Evolutionary conservation across 1,139 yeast genomes (phyloP).

Genomic region (Kodamaea anthophila): DNA sequence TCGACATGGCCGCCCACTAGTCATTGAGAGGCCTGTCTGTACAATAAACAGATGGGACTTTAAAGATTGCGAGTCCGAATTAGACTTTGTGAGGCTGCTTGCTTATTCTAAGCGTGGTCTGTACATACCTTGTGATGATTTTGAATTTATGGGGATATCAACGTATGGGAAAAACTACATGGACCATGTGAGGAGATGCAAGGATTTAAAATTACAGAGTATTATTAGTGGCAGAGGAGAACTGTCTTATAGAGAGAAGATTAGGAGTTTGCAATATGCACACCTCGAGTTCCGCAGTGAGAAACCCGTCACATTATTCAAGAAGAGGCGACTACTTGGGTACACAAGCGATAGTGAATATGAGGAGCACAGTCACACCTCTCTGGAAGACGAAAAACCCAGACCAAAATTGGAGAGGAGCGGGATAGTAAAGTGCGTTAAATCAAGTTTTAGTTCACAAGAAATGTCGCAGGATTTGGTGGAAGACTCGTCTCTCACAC

Average conservation of each 20-base stretch:
- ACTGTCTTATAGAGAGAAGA: conserved; percentile 15
- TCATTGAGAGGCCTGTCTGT: conserved; percentile 16
- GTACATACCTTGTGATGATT: conserved; percentile 4
- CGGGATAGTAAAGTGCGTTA: neutral
- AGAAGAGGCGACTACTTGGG: conserved; percentile 3
- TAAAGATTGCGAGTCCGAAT: conserved; percentile 26
- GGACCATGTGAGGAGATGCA: conserved; percentile 9
- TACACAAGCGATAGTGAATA: conserved; percentile 7
- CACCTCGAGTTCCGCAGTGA: conserved; percentile 8
- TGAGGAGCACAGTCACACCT: conserved; percentile 5
- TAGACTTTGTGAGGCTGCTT: conserved; percentile 10
- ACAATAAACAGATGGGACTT: conserved; percentile 32
- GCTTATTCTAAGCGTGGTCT: conserved; percentile 1
- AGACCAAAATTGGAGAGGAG: conserved; percentile 1
- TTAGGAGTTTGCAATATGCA: conserved; percentile 16
- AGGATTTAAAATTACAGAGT: conserved; percentile 19
- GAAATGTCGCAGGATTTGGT: conserved; percentile 8
- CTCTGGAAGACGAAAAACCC: neutral
- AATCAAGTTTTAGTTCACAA: conserved; percentile 11
- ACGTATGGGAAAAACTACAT: conserved; percentile 7
- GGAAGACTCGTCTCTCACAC: neutral
- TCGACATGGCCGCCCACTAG: conserved; percentile 18
- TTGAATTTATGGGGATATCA: conserved; percentile 11
- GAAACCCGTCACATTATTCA: conserved; percentile 1
- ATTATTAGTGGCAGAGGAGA: conserved; percentile 24